phyloP scores from a whole-genome alignment of 1,284 basidiomycete genomes.

The Ustilago cynodontis region DNA sequence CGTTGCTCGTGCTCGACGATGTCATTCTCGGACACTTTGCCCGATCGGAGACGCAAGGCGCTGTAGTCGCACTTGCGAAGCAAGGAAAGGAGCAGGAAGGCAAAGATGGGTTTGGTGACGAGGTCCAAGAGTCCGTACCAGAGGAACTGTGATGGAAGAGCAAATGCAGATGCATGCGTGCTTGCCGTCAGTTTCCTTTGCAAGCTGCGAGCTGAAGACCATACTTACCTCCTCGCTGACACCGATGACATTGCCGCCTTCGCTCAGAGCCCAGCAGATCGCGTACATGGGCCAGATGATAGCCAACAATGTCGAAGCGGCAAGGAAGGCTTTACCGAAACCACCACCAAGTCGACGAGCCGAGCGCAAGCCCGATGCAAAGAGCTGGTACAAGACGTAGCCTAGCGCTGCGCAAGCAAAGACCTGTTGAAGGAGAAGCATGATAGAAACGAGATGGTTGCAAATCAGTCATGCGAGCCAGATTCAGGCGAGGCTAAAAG shows the following conservation, averaged over 20 bases:
- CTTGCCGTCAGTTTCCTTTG: constrained; percentile 55
- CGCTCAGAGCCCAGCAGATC: constrained; percentile 73
- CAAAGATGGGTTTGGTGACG: constrained; percentile 72
- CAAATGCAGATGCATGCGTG: constrained; percentile 21
- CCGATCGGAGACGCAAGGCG: constrained; percentile 40
- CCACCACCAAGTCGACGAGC: constrained; percentile 70
- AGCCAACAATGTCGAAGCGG: constrained; percentile 67
- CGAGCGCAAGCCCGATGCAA: constrained; percentile 66
- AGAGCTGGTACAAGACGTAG: constrained; percentile 63
- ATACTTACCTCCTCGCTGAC: constrained; percentile 35
- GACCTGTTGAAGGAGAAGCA: constrained; percentile 5
- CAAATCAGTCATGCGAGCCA: neutral
- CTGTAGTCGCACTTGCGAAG: constrained; percentile 48
- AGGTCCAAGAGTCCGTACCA: constrained; percentile 77
- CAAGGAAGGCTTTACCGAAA: constrained; percentile 71
- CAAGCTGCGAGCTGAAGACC: no score
- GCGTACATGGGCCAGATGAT: constrained; percentile 55
- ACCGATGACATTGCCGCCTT: constrained; percentile 73
- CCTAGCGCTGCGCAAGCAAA: constrained; percentile 73
- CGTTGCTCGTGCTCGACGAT: constrained; percentile 19
- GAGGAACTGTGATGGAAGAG: constrained; percentile 67
- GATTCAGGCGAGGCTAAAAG: neutral
- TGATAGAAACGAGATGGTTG: no score
- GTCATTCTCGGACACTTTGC: constrained; percentile 36
- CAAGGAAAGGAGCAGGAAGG: constrained; percentile 52